Percentiles rank a stretch among this genome's conserved stretches.
Evolutionary conservation across 805 yeast species (phyloP).

Genomic region (Nakazawaea molendinolei): DNA sequence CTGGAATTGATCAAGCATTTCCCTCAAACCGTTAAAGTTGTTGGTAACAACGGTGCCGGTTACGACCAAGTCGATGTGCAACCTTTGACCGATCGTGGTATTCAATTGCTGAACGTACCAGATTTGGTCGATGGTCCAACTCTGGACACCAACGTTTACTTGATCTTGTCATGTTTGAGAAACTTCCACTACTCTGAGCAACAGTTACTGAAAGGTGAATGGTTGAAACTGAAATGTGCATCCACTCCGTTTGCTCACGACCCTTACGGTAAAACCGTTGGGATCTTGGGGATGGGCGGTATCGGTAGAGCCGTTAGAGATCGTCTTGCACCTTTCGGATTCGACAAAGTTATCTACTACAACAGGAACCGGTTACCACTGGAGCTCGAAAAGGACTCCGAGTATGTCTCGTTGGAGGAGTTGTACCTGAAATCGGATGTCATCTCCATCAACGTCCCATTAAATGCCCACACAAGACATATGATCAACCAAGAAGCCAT

Average conservation of each 20-base stretch:
- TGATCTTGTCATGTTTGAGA: slow-evolving; percentile 45
- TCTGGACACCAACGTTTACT: slow-evolving; percentile 48
- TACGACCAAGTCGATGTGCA: slow-evolving; percentile 45
- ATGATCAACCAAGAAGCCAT: slow-evolving; percentile 55
- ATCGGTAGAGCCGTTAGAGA: slow-evolving; percentile 78
- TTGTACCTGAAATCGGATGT: slow-evolving; percentile 60
- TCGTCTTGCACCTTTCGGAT: slow-evolving; percentile 72
- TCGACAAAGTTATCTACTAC: slow-evolving; percentile 61
- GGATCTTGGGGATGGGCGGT: slow-evolving; percentile 85
- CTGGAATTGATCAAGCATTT: slow-evolving; percentile 32
- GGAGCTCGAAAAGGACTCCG: slow-evolving; percentile 63
- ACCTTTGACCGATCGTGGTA: slow-evolving; percentile 31
- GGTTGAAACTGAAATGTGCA: slow-evolving; percentile 43
- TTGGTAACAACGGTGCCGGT: slow-evolving; percentile 52
- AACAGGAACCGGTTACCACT: slow-evolving; percentile 55
- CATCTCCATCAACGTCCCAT: slow-evolving; percentile 69
- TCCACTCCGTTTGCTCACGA: slow-evolving; percentile 65
- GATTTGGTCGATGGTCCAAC: slow-evolving; percentile 47
- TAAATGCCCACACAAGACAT: slow-evolving; percentile 67
- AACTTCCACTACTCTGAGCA: slow-evolving; percentile 57
- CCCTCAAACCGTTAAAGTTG: slow-evolving; percentile 32
- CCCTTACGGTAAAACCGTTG: slow-evolving; percentile 70
- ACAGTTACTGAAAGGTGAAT: slow-evolving; percentile 48
- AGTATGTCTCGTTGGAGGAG: slow-evolving; percentile 67
- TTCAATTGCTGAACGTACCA: slow-evolving; percentile 49